phyloP scores from a whole-genome alignment of 2,329 filamentous ascomycete genomes.

The Cercospora janseana region DNA sequence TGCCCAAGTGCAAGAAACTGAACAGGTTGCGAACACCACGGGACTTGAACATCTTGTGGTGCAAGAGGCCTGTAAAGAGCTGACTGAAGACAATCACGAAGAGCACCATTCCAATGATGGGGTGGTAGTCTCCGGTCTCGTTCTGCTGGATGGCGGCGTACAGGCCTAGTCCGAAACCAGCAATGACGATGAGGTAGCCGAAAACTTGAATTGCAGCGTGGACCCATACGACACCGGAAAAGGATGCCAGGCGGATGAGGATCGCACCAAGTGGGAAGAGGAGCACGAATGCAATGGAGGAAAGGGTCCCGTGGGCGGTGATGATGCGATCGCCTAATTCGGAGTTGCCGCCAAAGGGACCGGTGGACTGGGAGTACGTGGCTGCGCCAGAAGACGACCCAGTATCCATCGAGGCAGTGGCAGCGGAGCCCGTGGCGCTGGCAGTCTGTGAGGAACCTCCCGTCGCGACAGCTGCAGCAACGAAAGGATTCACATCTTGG shows the following conservation, averaged over 20 bases:
- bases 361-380: constrained; percentile 15
- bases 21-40: constrained; percentile 48
- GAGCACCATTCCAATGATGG: constrained; percentile 55
- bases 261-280: constrained; percentile 49
- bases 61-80: constrained; percentile 52
- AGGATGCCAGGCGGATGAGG: constrained; percentile 45
- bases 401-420: constrained; percentile 12
- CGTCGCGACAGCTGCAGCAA: constrained; percentile 17
- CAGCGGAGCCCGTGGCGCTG: constrained; percentile 8
- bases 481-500: constrained; percentile 46
- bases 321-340: constrained; percentile 34
- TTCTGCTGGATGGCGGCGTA: constrained; percentile 47
- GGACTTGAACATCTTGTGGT: constrained; percentile 53
- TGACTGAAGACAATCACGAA: constrained; percentile 55
- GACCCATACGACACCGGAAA: constrained; percentile 47
- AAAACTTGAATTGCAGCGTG: constrained; percentile 51
- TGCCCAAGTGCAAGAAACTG: constrained; percentile 41
- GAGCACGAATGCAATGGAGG: constrained; percentile 46
- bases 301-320: constrained; percentile 46
- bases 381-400: constrained; percentile 17
- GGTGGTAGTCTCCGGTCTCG: constrained; percentile 46
- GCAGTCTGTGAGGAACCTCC: constrained; percentile 9
- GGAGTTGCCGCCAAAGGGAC: constrained; percentile 22
- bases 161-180: constrained; percentile 54
- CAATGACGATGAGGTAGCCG: constrained; percentile 49